Percentiles rank a stretch among this genome's conserved stretches.
Conservation (phyloP, 805 yeast species). For the Candida ficus region DNA sequence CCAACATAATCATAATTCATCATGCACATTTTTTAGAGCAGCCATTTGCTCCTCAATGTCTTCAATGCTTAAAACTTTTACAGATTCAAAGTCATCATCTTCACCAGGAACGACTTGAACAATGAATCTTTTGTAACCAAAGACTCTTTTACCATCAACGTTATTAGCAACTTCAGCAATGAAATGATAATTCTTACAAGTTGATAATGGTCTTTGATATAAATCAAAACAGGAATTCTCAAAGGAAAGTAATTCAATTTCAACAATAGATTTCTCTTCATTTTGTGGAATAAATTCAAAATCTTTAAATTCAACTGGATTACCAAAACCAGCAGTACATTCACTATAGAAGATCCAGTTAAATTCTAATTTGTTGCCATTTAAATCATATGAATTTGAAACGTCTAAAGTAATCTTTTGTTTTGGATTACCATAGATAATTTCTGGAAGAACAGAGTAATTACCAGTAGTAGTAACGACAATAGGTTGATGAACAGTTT, state of each 20-base stretch:
- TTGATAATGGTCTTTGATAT: conserved; percentile 5
- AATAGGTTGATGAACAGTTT: conserved; percentile 24
- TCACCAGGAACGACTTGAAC: conserved; percentile 1
- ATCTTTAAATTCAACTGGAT: conserved; percentile 17
- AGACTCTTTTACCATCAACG: neutral
- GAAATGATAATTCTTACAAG: conserved; percentile 21
- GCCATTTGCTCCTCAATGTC: conserved; percentile 1
- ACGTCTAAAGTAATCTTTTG: conserved; percentile 21
- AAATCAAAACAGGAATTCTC: conserved; percentile 10
- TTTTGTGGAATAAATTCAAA: conserved; percentile 10
- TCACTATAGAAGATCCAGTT: conserved; percentile 27
- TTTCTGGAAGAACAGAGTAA: conserved; percentile 19
- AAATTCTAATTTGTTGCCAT: conserved; percentile 13
- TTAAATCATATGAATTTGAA: conserved; percentile 23
- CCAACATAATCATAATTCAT: conserved; percentile 3
- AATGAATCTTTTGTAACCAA: conserved; percentile 4
- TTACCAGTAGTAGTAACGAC: conserved; percentile 21
- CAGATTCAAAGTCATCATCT: neutral
- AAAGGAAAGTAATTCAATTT: conserved; percentile 10
- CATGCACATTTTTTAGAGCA: too few relatives aligned
- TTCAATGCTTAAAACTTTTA: neutral
- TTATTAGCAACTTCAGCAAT: conserved; percentile 19
- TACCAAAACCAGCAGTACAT: conserved; percentile 20
- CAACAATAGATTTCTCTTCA: conserved; percentile 11
- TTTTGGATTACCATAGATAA: conserved; percentile 12